phyloP scores from a whole-genome alignment of 208 protist species.

The Tritrichomonas foetus region DNA sequence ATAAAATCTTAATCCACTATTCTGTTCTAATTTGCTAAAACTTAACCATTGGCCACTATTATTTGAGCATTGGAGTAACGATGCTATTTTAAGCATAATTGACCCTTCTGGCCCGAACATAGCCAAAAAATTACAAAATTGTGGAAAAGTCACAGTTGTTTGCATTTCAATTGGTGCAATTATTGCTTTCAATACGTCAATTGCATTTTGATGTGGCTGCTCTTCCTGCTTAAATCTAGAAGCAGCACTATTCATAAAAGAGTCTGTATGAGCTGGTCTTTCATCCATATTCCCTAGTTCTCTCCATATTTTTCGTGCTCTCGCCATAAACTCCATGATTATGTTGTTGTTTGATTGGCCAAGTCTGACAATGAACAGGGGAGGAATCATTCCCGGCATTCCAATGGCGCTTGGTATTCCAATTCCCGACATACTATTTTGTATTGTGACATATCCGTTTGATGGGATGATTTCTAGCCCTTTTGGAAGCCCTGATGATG shows the following conservation, averaged over 20 bases:
- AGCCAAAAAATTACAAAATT: slow-evolving; percentile 7
- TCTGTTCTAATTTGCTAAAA: not conserved
- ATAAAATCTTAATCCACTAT: not conserved
- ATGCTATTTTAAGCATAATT: slow-evolving; percentile 32
- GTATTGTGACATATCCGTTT: no score
- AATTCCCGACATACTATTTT: no score
- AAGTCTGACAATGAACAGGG: no score
- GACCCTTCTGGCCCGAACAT: not conserved
- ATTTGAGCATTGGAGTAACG: not conserved
- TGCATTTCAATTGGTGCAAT: not conserved
- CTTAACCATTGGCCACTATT: not conserved
- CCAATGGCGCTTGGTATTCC: no score
- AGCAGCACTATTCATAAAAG: not conserved
- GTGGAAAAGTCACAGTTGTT: no score
- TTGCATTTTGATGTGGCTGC: not conserved
- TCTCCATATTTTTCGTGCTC: not conserved
- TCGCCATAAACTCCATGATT: no score
- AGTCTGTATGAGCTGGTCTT: not conserved
- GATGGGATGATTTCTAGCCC: no score
- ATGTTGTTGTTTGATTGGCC: no score
- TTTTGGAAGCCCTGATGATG: no score
- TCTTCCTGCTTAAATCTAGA: not conserved
- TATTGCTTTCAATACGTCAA: not conserved
- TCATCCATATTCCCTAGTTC: not conserved
- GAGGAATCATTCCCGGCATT: no score